Percentiles rank a stretch among this genome's conserved stretches.
Evolutionary conservation across 129 eudicot species (phyloP).

Genomic region (Chrysanthemum lavandulifolium): DNA sequence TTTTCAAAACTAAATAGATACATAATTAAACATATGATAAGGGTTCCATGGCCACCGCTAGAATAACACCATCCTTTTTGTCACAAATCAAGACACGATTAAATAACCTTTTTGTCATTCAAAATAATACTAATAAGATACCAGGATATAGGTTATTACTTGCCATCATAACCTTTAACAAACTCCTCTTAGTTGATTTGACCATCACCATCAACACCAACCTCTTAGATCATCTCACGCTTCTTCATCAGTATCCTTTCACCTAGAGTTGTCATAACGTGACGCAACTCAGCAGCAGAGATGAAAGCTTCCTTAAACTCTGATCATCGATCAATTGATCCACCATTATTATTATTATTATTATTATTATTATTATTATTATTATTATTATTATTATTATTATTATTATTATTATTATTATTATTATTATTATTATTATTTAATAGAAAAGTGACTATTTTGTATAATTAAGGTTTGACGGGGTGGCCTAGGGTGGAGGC

Average conservation of each 20-base stretch:
- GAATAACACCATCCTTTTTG: background rate
- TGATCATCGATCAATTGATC: too few species aligned
- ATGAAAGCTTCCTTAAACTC: background rate
- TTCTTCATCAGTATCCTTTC: constrained; percentile 59
- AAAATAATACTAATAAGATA: constrained; percentile 16
- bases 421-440: too few species aligned
- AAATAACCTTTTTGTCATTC: constrained; percentile 19
- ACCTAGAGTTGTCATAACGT: constrained; percentile 58
- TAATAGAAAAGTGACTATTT: too few species aligned
- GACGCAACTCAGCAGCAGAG: constrained; percentile 29
- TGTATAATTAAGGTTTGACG: too few species aligned
- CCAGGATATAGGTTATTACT: too few species aligned
- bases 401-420: too few species aligned
- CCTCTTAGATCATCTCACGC: constrained; percentile 53
- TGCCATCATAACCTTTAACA: constrained; percentile 54
- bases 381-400: too few species aligned
- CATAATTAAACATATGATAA: constrained; percentile 26
- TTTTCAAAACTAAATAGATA: constrained; percentile 22
- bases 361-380: too few species aligned
- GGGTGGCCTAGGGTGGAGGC: too few species aligned
- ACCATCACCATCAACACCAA: constrained; percentile 54
- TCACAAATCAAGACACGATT: constrained; percentile 4
- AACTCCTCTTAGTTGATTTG: constrained; percentile 52
- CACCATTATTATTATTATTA: too few species aligned
- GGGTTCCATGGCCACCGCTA: constrained; percentile 18